Conservation (phyloP, 73 alveolate genomes). For the Effrenium voratum region DNA sequence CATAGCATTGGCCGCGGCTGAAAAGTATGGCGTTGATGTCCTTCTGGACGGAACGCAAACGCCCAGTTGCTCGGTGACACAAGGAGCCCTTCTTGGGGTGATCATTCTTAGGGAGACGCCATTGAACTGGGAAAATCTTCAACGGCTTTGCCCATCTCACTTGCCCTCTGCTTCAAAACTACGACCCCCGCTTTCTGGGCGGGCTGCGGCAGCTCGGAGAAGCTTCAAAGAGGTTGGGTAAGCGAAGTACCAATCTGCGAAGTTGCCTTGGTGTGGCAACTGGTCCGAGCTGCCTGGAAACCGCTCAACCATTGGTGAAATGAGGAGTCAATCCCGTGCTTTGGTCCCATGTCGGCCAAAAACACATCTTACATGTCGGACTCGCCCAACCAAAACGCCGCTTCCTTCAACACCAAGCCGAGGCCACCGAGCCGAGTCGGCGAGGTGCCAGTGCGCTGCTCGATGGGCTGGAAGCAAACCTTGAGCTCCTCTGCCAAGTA, state of each 20-base stretch:
- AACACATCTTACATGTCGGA: too few species aligned
- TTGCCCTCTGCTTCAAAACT: neutral
- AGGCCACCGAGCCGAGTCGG: neutral
- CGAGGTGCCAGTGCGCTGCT: constrained; percentile 45
- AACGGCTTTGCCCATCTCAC: neutral
- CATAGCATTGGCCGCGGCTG: too few species aligned
- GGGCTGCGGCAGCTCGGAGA: constrained; percentile 40
- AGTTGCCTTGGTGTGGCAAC: constrained; percentile 6
- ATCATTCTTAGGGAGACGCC: neutral
- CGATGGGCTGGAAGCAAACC: constrained; percentile 29
- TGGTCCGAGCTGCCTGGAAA: too few species aligned
- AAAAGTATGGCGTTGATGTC: too few species aligned
- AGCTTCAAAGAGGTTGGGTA: constrained; percentile 58
- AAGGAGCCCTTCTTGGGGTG: too few species aligned
- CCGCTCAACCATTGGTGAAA: too few species aligned
- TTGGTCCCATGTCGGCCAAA: too few species aligned
- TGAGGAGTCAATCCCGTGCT: too few species aligned
- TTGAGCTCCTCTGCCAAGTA: neutral
- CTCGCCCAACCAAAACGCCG: too few species aligned
- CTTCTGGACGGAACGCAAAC: too few species aligned
- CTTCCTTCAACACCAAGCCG: neutral
- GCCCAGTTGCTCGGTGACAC: too few species aligned
- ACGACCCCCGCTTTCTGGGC: neutral
- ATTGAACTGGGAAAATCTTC: neutral
- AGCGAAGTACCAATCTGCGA: constrained; percentile 70